Evolutionary conservation across 495 filamentous ascomycete species (phyloP), one percentile per base, ranked within the genome.

Genomic region (Hypoxylon fuscum): DNA sequence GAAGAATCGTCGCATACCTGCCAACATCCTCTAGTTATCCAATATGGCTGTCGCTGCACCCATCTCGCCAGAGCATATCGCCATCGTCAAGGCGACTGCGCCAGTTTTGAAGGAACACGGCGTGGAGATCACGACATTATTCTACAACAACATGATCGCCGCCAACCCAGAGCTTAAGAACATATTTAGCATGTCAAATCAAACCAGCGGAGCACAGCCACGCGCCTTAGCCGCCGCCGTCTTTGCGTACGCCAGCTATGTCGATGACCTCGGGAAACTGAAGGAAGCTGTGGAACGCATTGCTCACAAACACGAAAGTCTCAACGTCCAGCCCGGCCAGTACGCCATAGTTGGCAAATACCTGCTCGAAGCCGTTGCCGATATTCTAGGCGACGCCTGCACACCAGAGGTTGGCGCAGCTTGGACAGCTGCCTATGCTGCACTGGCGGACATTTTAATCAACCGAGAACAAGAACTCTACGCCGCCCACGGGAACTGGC

Each of bases 301-400:
- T 68, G 86, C 87, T 68, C 81, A 89, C 72, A 91, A 91, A 74
- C 89, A 93, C 62, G 88, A 85, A 38, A 88, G 85, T 0, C 83
- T 92, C 25, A 85, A 85, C 72, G 85, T 93, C 63, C 73, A 81
- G 53, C 83, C 89, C 18, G 87, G 83, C 6, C 82, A 89, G 55
- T 92, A 91, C 75, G 68, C 81, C 40, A 83, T 89, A 45, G 89
- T 93, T 23, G 89, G 85, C 51, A 81, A 81, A 63, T 81, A 84
- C 73, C 82, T 92, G 6, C 79, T 93, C 47, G 82, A 81, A 45
- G 87, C 88, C 25, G 89, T 93, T 77, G 82, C 82, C 46, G 68
- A 83, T 44, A 86, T 92, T 0, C 81, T 91, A 1, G 87, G 88
- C 10, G 80, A 83, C 15, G 88, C 88, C 6, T 80, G 88, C 34